Base-by-base conservation (phyloP, 345 rosid genomes). In the Corchorus capsularis region DNA sequence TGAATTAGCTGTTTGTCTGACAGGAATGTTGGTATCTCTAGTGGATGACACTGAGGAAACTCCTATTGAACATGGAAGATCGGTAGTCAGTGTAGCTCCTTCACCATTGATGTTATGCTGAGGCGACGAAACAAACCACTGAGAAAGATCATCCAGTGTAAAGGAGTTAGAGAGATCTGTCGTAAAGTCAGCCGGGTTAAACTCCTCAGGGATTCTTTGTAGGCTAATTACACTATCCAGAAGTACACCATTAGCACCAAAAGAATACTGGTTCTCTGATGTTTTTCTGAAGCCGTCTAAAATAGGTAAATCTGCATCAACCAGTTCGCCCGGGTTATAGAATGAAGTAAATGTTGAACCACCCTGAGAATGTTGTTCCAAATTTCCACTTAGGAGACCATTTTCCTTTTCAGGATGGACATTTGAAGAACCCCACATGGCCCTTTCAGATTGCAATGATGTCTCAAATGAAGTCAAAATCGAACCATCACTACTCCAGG, bases 61-160 rank as follows among this genome's bases (percentile, higher is more conserved):
- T 20, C 79, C 83, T 22, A 4, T 55, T 39, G 88, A 59, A 14
- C 77, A 80, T 70, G 81, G 77, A 73, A 63, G 75, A 77, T 71
- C 56, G 49, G 72, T 70, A 46, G 78, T 70, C 57, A 71, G 15
- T 16, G 69, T 41, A 75, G 78, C 63, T 37, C 55, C 72, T 59
- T 70, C 50, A 74, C 43, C 83, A 75, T 50, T 69, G 14, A 76
- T 56, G 85, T 77, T 57, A 4, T 74, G 73, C 76, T 76, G 82
- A 52, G 84, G 86, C 46, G 90, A 81, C 66, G 85, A 85, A 67
- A 77, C 73, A 69, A 90, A 87, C 83, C 86, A 85, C 81, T 84
- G 84, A 72, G 84, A 85, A 13, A 87, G 84, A 83, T 87, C 87
- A 55, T 89, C 92, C 53, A 79, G 41, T 67, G 78, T 60, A 79